Base-by-base conservation (phyloP, 208 protist genomes). In the Leishmania arabica region DNA sequence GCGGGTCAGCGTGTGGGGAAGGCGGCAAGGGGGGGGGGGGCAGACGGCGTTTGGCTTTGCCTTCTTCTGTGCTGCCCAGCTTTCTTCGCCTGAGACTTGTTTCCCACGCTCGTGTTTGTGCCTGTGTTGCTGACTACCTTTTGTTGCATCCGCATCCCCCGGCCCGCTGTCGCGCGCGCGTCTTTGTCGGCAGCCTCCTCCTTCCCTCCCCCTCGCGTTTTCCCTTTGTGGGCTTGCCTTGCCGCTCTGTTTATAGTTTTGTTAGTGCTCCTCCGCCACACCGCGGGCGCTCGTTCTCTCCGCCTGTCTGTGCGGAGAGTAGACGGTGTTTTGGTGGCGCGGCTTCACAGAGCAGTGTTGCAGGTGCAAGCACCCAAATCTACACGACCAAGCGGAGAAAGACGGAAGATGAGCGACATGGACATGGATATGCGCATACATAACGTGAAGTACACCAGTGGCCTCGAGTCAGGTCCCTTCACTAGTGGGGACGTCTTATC, bases 401-500 rank as follows among this genome's bases (percentile, higher is more conserved):
- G 47, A 11, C 1, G 17, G 2, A 53, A 21, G 2, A 62, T 87
- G 84, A 66, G 78, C 40, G 54, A 75, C 64, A 49, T 64, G 74
- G 1, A 77, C 31, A 60, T 64, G 74, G 7, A 77, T 8, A 56
- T 77, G 62, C 70, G 58, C 47, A 9, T 81, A 56, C 70, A 58
- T 17, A 53, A 17, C 21, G 54, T 72, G 73, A 72, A 74, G 53
- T 82, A 82, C 37, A 37, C 62, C 24, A 54, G n/a, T 42, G 77
- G 74, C 11, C 19, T 53, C 51, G 77, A 68, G 7, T 58, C 77
- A 27, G 58, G 37, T 42, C 65, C 69, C 31, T 78, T 68, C 73
- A 27, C 70, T 17, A 75, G 58, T 62, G 79, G 80, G 5, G 82
- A 65, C 62, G 78, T 75, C 78, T 75, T 88, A 79, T 80, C 83